Base-by-base conservation (phyloP, 495 filamentous ascomycete genomes). In the Penicillium simplicissimum region DNA sequence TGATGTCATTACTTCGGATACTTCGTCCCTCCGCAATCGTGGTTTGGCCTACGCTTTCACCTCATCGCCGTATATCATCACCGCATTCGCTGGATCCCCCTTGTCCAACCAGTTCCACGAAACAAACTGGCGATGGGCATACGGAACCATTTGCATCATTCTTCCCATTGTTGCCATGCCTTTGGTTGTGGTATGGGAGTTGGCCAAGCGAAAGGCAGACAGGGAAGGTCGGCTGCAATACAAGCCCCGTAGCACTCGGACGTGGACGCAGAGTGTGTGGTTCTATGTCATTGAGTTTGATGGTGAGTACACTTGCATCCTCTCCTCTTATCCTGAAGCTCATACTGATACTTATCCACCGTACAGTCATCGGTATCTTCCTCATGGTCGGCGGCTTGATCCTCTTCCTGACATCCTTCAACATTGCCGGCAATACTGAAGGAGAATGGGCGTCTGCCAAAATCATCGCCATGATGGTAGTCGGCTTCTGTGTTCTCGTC, bases 391-490 rank as follows among this genome's bases (percentile, higher is more conserved):
- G 71, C 17, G 87, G 86, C 31, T 67, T 89, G 47, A 76, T 79
- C 8, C 71, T 89, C 13, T 83, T 91, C 64, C 79, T 90, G 4
- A 76, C 87, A 1, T 83, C 88, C 8, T 84, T 91, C 72, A 80
- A 63, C 52, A 70, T 90, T 14, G 79, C 78, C 45, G 64, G 69
- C 19, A 77, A 73, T 52, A 75, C 79, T 28, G 58, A 72, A 1
- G 67, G 76, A 17, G 75, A 75, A n/a, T 88, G 85, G 79, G 54
- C 67, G 5, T 77, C 84, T 0, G 63, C 76, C 1, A 68, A 81
- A 7, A 81, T 88, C 55, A 87, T 86, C 55, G 68, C 72, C 43
- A 81, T 88, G 71, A 66, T 89, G 28, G 74, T 88, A 31, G 71
- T 89, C 33, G 88, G 88, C 14, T 71, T 81, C 48, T 48, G 77